These are phyloP conservation scores for Globisporangium ultimum DNA, from an alignment of 352 stramenopile species.

Conservation along the genomic window DNA sequence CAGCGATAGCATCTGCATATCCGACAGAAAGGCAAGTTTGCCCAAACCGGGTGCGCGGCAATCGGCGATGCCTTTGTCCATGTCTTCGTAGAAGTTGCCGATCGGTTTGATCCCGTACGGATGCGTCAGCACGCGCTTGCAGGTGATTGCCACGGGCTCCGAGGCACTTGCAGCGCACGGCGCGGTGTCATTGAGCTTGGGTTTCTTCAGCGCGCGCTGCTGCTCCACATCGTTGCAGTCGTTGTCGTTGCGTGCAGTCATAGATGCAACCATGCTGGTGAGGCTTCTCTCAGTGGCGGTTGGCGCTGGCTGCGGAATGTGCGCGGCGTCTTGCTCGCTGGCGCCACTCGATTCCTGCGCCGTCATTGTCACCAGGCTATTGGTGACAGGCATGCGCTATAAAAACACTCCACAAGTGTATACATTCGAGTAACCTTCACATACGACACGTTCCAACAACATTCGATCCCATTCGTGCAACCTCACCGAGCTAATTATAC, in stretches of 20 bases:
- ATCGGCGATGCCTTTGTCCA: constrained; percentile 50
- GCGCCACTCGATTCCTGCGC: constrained; percentile 8
- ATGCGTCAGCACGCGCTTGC: constrained; percentile 33
- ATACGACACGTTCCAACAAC: neutral
- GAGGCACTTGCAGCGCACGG: neutral
- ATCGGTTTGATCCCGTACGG: constrained; percentile 81
- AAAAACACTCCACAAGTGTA: neutral
- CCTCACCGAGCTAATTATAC: neutral
- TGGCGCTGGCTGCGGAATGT: neutral
- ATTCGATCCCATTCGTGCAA: neutral
- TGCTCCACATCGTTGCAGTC: constrained; percentile 3
- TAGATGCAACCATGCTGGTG: neutral
- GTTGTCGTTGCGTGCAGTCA: constrained; percentile 10
- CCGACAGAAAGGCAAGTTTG: constrained; percentile 40
- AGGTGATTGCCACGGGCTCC: too few relatives aligned
- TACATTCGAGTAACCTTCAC: neutral
- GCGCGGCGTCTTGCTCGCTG: neutral
- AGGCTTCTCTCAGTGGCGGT: too few relatives aligned
- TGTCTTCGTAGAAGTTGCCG: constrained; percentile 78
- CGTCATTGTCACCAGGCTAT: constrained; percentile 10
- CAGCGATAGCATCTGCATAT: constrained; percentile 61
- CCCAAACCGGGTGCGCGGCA: constrained; percentile 62
- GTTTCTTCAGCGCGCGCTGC: constrained; percentile 9
- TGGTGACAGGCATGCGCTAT: neutral
- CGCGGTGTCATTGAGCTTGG: neutral